These are phyloP conservation scores for Paraconiothyrium sp. DNA, from an alignment of 2,329 filamentous ascomycete species.

Conservation along the genomic window DNA sequence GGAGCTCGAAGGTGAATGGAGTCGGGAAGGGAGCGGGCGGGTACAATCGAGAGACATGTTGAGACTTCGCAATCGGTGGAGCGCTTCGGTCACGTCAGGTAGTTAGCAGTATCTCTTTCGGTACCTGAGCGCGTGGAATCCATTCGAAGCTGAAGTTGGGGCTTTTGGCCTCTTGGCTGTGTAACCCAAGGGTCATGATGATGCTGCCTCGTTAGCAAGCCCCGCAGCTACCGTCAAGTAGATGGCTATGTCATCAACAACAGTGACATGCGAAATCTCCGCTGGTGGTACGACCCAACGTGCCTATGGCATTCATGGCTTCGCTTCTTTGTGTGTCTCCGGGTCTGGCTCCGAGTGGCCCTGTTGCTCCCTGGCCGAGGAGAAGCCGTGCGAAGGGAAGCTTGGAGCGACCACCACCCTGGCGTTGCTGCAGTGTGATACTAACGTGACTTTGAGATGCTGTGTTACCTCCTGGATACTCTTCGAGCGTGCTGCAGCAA, in stretches of 20 bases:
- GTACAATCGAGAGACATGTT: slow-evolving; percentile 20
- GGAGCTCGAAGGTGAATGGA: slow-evolving; percentile 9
- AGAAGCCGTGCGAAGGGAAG: slow-evolving; percentile 13
- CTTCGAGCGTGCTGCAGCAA: slow-evolving; percentile 15
- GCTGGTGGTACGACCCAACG: slow-evolving; percentile 16
- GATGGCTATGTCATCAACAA: slow-evolving; percentile 4
- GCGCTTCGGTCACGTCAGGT: slow-evolving; percentile 13
- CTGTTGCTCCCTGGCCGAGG: slow-evolving; percentile 18
- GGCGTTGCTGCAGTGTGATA: slow-evolving; percentile 26
- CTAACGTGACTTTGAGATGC: slow-evolving; percentile 30
- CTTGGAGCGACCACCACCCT: slow-evolving; percentile 15
- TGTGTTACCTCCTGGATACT: slow-evolving; percentile 30
- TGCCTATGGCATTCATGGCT: slow-evolving; percentile 7
- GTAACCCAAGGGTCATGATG: slow-evolving; percentile 32
- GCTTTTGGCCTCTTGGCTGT: slow-evolving; percentile 31
- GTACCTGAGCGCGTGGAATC: slow-evolving; percentile 2
- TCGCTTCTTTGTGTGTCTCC: slow-evolving; percentile 15
- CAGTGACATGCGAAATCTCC: slow-evolving; percentile 12
- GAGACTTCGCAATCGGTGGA: slow-evolving; percentile 8
- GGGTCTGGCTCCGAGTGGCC: slow-evolving; percentile 27
- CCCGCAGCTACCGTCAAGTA: neutral
- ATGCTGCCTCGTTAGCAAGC: neutral
- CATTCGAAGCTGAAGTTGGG: slow-evolving; percentile 9
- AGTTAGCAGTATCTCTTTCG: slow-evolving; percentile 10
- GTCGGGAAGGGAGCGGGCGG: slow-evolving; percentile 2